Evolutionary conservation across 164 flowering plant species (phyloP).

Genomic region (Kalanchoe fedtschenkoi): DNA sequence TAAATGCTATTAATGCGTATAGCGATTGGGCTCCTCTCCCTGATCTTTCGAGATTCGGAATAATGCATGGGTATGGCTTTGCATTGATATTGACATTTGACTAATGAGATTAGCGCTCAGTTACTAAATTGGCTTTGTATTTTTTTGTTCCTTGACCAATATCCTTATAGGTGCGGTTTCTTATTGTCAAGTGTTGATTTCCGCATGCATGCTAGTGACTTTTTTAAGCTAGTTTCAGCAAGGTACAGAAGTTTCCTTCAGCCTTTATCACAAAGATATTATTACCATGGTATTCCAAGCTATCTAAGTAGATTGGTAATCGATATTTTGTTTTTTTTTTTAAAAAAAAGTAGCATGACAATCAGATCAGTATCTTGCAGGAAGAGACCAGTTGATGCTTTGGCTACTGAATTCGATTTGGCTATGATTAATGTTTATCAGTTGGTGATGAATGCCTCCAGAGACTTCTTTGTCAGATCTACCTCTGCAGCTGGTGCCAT

Average conservation of each 20-base stretch:
- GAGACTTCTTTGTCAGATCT: slow-evolving; percentile 48
- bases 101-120: background rate
- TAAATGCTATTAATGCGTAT: slow-evolving; percentile 93
- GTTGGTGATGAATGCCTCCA: slow-evolving; percentile 60
- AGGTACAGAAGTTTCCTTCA: slow-evolving; percentile 35
- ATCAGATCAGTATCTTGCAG: slow-evolving; percentile 29
- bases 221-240: slow-evolving; percentile 79
- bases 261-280: background rate
- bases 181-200: slow-evolving; percentile 82
- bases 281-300: background rate
- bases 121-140: background rate
- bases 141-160: background rate
- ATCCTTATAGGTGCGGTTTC: slow-evolving; percentile 56
- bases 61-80: slow-evolving; percentile 71
- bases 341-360: background rate
- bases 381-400: slow-evolving; percentile 66
- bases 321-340: no score
- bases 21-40: slow-evolving; percentile 95
- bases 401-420: slow-evolving; percentile 67
- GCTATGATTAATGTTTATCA: slow-evolving; percentile 65
- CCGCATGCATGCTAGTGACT: slow-evolving; percentile 93
- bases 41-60: slow-evolving; percentile 80
- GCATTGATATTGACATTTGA: background rate
- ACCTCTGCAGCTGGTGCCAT: slow-evolving; percentile 24
- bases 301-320: no score